Percentiles rank a stretch among this genome's conserved stretches.
Evolutionary conservation across 2,329 filamentous ascomycete species (phyloP).

Genomic region (Pestalotiopsis sp.): DNA sequence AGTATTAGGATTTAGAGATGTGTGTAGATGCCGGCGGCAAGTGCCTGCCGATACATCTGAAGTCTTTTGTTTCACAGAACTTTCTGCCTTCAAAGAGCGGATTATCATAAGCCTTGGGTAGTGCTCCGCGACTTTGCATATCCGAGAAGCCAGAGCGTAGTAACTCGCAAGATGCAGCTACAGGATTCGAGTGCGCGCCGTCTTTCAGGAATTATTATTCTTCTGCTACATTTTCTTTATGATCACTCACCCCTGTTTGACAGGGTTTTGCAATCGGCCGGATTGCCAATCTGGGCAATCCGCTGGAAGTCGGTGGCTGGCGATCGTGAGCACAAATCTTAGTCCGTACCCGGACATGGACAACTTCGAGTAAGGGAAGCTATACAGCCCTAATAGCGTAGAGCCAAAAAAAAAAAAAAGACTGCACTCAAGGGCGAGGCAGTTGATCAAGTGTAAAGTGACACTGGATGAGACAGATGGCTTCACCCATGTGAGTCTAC

Average conservation of each 20-base stretch:
- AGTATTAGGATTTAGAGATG: neutral
- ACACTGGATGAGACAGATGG: too few species aligned
- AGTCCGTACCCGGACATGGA: neutral
- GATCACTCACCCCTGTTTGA: neutral
- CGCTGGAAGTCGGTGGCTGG: conserved; percentile 5
- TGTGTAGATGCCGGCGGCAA: conserved; percentile 1
- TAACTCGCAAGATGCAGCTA: neutral
- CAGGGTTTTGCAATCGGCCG: neutral
- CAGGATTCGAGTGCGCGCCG: neutral
- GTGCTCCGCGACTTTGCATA: neutral
- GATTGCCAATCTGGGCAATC: conserved; percentile 4
- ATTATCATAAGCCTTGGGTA: neutral
- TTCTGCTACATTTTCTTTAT: neutral
- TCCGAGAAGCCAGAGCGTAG: too few species aligned
- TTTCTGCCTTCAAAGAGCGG: neutral
- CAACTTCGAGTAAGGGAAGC: neutral
- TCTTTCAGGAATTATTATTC: neutral
- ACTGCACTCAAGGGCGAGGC: neutral
- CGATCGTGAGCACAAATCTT: neutral
- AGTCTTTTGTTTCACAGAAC: neutral
- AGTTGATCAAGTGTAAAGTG: neutral
- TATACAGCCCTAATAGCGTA: neutral
- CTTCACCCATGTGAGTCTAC: too few species aligned
- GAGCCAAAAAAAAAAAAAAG: neutral
- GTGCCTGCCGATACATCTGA: neutral